phyloP scores from a whole-genome alignment of 192 early-diverging fungal genomes.

The Mortierella claussenii region DNA sequence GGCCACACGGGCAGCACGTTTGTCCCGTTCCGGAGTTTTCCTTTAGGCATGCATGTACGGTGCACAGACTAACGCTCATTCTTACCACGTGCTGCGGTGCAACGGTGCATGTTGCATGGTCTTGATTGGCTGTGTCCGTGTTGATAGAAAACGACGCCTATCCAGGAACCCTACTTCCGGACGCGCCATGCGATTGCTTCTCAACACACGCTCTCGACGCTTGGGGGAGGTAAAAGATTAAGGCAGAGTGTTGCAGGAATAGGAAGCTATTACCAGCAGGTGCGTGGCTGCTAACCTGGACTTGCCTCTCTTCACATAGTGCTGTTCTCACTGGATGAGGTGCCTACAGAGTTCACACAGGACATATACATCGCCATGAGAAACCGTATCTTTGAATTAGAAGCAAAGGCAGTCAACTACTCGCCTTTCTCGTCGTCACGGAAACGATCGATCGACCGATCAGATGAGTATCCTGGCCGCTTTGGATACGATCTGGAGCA shows the following conservation, averaged over 20 bases:
- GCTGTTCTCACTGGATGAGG: slow-evolving; percentile 43
- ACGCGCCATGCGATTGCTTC: slow-evolving; percentile 47
- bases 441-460: slow-evolving; percentile 29
- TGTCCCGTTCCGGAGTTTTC: no score
- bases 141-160: slow-evolving; percentile 37
- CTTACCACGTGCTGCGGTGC: neutral
- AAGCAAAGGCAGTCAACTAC: slow-evolving; percentile 37
- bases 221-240: slow-evolving; percentile 33
- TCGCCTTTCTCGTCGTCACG: slow-evolving; percentile 28
- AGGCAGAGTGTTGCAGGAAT: no score
- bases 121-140: neutral
- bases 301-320: slow-evolving; percentile 11
- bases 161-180: slow-evolving; percentile 48
- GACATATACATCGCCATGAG: slow-evolving; percentile 49
- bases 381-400: slow-evolving; percentile 45
- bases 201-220: slow-evolving; percentile 51
- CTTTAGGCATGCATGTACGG: no score
- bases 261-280: no score
- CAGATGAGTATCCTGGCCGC: slow-evolving; percentile 20
- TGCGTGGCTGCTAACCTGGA: no score
- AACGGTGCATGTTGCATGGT: no score
- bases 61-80: neutral
- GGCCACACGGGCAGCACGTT: no score
- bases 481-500: slow-evolving; percentile 9
- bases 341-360: slow-evolving; percentile 30